These are phyloP conservation scores for Onygenales sp. DNA, from an alignment of 2,329 filamentous ascomycete species.

Conservation along the genomic window DNA sequence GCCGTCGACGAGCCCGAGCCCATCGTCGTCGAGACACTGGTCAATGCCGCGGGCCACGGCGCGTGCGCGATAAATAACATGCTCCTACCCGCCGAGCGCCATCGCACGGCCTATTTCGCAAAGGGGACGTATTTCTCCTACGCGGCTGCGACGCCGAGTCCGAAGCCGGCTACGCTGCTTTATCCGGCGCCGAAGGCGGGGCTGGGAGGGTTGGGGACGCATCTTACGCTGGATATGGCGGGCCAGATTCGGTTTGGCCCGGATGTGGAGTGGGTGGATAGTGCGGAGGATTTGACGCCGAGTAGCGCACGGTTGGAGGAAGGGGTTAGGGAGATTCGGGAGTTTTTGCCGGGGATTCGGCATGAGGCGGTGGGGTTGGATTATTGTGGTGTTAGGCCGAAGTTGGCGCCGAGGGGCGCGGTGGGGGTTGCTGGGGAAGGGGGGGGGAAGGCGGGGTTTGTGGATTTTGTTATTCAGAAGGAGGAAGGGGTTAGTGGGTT, in stretches of 20 bases:
- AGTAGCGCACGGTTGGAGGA: slow-evolving; percentile 52
- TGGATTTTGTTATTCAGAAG: slow-evolving; percentile 14
- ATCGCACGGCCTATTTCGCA: slow-evolving; percentile 63
- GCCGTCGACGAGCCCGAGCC: slow-evolving; percentile 31
- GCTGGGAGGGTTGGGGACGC: slow-evolving; percentile 81
- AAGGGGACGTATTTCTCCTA: slow-evolving; percentile 97
- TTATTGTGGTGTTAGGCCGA: slow-evolving; percentile 87
- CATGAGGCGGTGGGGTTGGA: slow-evolving; percentile 59
- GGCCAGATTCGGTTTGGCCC: slow-evolving; percentile 86
- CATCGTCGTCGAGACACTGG: slow-evolving; percentile 64
- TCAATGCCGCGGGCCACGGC: slow-evolving; percentile 79
- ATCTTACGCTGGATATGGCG: slow-evolving; percentile 80
- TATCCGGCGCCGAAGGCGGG: slow-evolving; percentile 83
- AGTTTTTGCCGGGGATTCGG: slow-evolving; percentile 70
- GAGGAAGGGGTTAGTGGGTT: slow-evolving; percentile 6
- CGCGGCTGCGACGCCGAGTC: slow-evolving; percentile 43
- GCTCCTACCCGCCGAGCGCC: slow-evolving; percentile 49
- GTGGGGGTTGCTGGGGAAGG: slow-evolving; percentile 15
- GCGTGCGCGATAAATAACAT: slow-evolving; percentile 73
- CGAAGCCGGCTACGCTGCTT: slow-evolving; percentile 62
- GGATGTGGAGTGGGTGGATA: slow-evolving; percentile 85
- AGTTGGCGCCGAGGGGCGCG: slow-evolving; percentile 54
- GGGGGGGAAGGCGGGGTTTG: slow-evolving; percentile 14
- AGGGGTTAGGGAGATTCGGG: slow-evolving; percentile 64
- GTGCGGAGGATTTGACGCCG: slow-evolving; percentile 59